phyloP scores from a whole-genome alignment of 164 flowering plant genomes.

The Tetracentron sinense region DNA sequence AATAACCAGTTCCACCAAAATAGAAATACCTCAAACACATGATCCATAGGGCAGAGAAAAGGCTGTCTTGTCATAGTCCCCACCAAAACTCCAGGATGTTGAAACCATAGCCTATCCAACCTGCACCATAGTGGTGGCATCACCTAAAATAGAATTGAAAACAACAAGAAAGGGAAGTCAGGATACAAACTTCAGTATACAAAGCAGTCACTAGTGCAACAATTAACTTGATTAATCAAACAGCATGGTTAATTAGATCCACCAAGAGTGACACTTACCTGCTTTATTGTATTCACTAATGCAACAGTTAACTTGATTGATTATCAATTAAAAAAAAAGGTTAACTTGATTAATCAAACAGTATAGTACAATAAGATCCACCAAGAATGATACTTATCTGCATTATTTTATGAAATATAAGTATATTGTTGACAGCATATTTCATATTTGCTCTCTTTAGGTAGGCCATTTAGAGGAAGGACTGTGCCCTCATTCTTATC shows the following conservation, averaged over 20 bases:
- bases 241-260: not conserved
- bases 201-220: not conserved
- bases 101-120: conserved; percentile 95
- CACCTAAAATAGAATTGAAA: conserved; percentile 55
- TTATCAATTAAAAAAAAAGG: too few species aligned
- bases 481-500: too few species aligned
- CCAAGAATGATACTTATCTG: too few species aligned
- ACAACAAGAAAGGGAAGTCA: conserved; percentile 14
- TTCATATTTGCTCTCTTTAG: too few species aligned
- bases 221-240: not conserved
- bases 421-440: too few species aligned
- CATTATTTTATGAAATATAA: too few species aligned
- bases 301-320: too few species aligned
- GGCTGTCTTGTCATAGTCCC: conserved; percentile 92
- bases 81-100: conserved; percentile 77
- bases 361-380: too few species aligned
- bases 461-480: too few species aligned
- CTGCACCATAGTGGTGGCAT: conserved; percentile 99
- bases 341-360: too few species aligned
- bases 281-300: too few species aligned
- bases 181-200: conserved; percentile 4
- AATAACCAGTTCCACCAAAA: not conserved
- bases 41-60: conserved; percentile 95
- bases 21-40: conserved; percentile 95
- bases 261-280: not conserved